phyloP scores from a whole-genome alignment of 2,329 filamentous ascomycete species.

The Aspergillus niger region DNA sequence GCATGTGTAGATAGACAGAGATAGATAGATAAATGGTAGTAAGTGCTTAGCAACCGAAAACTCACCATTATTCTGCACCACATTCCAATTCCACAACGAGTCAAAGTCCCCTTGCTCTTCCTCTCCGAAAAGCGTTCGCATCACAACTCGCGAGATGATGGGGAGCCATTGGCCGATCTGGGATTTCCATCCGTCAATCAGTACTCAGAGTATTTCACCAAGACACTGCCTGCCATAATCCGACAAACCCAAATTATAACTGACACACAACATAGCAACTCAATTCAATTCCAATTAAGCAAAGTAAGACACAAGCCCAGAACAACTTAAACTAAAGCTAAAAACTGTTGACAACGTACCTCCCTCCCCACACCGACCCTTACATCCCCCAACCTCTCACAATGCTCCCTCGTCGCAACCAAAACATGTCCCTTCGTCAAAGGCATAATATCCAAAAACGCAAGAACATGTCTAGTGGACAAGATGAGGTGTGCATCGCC shows the following conservation, averaged over 20 bases:
- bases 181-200: not conserved
- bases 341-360: constrained; percentile 56
- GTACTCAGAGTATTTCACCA: too few relatives aligned
- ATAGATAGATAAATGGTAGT: not conserved
- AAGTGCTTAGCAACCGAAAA: not conserved
- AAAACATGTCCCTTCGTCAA: constrained; percentile 81
- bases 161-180: constrained; percentile 51
- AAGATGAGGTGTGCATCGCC: constrained; percentile 63
- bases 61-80: constrained; percentile 91
- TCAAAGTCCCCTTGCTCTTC: constrained; percentile 16
- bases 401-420: constrained; percentile 75
- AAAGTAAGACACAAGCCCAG: not conserved
- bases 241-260: not conserved
- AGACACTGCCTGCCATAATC: not conserved
- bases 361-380: constrained; percentile 64
- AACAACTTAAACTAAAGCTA: constrained; percentile 5
- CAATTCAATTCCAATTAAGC: not conserved
- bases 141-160: constrained; percentile 67
- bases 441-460: constrained; percentile 92
- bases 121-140: constrained; percentile 63
- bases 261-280: too few relatives aligned
- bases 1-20: not conserved
- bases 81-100: constrained; percentile 89
- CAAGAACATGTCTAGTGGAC: constrained; percentile 74
- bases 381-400: constrained; percentile 74